These are phyloP conservation scores for Lentinula sp. DNA, from an alignment of 768 basidiomycete species.

Conservation along the genomic window DNA sequence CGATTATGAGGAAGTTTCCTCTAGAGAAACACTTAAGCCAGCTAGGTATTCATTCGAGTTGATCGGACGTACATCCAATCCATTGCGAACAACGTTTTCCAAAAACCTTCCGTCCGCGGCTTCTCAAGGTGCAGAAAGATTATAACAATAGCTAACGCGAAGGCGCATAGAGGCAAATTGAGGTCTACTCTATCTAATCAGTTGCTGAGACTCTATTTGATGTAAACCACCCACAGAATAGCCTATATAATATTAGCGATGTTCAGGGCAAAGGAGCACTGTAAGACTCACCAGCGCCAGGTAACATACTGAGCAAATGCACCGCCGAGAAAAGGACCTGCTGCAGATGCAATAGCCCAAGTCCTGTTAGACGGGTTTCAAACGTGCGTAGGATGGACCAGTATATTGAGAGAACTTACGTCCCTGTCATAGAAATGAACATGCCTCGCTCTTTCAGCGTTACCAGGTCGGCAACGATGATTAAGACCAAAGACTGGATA, in stretches of 20 bases:
- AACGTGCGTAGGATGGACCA: too few relatives aligned
- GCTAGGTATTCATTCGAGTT: background rate
- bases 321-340: background rate
- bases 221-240: too few relatives aligned
- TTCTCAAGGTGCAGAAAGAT: background rate
- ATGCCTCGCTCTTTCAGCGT: background rate
- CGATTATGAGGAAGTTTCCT: background rate
- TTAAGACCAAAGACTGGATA: background rate
- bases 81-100: background rate
- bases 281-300: background rate
- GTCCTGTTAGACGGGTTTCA: too few relatives aligned
- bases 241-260: background rate
- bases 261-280: background rate
- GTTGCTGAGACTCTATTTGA: too few relatives aligned
- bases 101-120: background rate
- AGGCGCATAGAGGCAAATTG: background rate
- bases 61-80: background rate
- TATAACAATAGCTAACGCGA: background rate
- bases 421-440: background rate
- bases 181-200: too few relatives aligned
- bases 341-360: background rate
- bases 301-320: background rate
- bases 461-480: background rate
- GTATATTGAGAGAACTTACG: too few relatives aligned
- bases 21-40: constrained; percentile 4